These are phyloP conservation scores for Xylaria curta DNA, from an alignment of 495 filamentous ascomycete genomes.

Conservation along the genomic window DNA sequence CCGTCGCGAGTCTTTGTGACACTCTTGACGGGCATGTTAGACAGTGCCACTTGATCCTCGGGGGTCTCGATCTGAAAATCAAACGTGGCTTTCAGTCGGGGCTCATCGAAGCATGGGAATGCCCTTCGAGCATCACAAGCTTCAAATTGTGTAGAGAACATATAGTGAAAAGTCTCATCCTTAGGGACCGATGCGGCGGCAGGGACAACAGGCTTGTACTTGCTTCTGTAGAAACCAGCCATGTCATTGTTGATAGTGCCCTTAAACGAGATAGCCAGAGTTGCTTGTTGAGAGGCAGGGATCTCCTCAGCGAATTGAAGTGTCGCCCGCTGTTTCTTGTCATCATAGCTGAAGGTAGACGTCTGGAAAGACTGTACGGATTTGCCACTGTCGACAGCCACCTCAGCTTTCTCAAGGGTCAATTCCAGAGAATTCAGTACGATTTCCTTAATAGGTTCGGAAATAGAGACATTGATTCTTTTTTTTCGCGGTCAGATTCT, in stretches of 20 bases:
- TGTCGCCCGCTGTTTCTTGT: slow-evolving; percentile 76
- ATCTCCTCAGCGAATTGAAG: slow-evolving; percentile 74
- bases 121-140: slow-evolving; percentile 91
- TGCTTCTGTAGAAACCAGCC: slow-evolving; percentile 95
- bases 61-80: slow-evolving; percentile 92
- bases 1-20: slow-evolving; percentile 65
- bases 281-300: slow-evolving; percentile 63
- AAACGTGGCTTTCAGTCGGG: slow-evolving; percentile 93
- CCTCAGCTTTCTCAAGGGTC: slow-evolving; percentile 62
- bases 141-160: slow-evolving; percentile 98
- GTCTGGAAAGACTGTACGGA: slow-evolving; percentile 61
- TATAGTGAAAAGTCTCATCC: slow-evolving; percentile 82
- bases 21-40: slow-evolving; percentile 89
- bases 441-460: slow-evolving; percentile 69
- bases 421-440: slow-evolving; percentile 75
- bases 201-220: slow-evolving; percentile 81
- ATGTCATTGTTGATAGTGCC: slow-evolving; percentile 93
- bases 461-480: slow-evolving; percentile 62
- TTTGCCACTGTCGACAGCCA: slow-evolving; percentile 53
- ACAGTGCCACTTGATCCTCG: slow-evolving; percentile 82
- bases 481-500: not conserved
- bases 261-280: slow-evolving; percentile 76
- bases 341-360: slow-evolving; percentile 75
- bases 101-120: slow-evolving; percentile 98
- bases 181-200: slow-evolving; percentile 74